These are phyloP conservation scores for Coemansia sp. DNA, from an alignment of 192 early-diverging fungal species.

Conservation along the genomic window DNA sequence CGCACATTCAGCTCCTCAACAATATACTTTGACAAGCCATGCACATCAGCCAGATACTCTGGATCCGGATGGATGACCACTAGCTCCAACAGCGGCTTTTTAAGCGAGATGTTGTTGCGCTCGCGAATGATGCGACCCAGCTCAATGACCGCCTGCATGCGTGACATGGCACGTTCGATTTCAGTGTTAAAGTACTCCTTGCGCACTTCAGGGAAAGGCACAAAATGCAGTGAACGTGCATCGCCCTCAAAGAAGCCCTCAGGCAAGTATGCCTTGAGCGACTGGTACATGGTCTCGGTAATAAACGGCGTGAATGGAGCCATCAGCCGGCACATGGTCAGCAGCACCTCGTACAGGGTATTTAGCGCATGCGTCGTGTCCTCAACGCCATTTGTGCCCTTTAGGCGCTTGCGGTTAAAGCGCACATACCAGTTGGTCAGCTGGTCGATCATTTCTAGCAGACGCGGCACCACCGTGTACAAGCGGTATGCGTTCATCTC, in stretches of 20 bases:
- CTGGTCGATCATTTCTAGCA: constrained; percentile 86
- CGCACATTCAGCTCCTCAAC: constrained; percentile 91
- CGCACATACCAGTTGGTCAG: constrained; percentile 99
- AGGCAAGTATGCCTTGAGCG: constrained; percentile 74
- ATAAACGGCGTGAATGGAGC: constrained; percentile 97
- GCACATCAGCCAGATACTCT: constrained; percentile 85
- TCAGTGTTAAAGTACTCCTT: constrained; percentile 93
- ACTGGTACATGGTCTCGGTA: constrained; percentile 97
- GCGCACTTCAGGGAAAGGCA: constrained; percentile 89
- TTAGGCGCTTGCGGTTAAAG: constrained; percentile 95
- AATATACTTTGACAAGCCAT: constrained; percentile 82
- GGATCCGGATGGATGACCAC: constrained; percentile 86
- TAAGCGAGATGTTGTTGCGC: constrained; percentile 86
- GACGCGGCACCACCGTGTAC: constrained; percentile 94
- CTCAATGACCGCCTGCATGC: constrained; percentile 98
- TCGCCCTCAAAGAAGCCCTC: constrained; percentile 61
- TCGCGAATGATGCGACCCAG: constrained; percentile 89
- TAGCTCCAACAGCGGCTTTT: constrained; percentile 90
- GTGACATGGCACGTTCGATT: constrained; percentile 89
- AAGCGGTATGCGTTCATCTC: constrained; percentile 96
- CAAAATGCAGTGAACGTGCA: constrained; percentile 88
- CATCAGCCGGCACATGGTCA: constrained; percentile 88
- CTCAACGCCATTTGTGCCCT: constrained; percentile 89
- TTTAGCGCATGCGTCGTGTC: constrained; percentile 86
- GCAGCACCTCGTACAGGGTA: constrained; percentile 93